These are phyloP conservation scores for Lizonia empirigonia DNA, from an alignment of 2,329 filamentous ascomycete genomes.

Conservation along the genomic window DNA sequence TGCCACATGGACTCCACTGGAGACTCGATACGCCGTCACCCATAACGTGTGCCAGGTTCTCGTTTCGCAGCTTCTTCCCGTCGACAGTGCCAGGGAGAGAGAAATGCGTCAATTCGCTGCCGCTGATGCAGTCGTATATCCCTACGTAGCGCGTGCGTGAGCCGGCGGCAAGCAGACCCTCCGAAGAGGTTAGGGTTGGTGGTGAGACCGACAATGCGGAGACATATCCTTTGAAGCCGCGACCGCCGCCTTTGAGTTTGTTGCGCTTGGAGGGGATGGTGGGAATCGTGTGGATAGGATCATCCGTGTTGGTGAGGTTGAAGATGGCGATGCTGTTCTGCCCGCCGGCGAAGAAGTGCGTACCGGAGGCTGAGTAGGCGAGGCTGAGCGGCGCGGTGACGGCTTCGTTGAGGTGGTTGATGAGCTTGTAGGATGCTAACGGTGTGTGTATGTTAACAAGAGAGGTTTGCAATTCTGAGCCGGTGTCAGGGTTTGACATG, in stretches of 20 bases:
- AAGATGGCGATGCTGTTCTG: slow-evolving; percentile 61
- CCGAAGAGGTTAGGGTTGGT: slow-evolving; percentile 36
- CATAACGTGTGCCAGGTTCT: slow-evolving; percentile 8
- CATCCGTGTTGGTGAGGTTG: slow-evolving; percentile 57
- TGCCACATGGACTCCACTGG: slow-evolving; percentile 62
- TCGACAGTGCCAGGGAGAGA: slow-evolving; percentile 42
- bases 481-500: not conserved
- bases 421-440: slow-evolving; percentile 60
- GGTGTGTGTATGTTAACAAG: slow-evolving; percentile 32
- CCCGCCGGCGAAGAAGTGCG: slow-evolving; percentile 63
- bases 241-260: slow-evolving; percentile 50
- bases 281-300: slow-evolving; percentile 49
- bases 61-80: slow-evolving; percentile 13
- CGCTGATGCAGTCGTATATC: slow-evolving; percentile 60
- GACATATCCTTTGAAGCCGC: slow-evolving; percentile 62
- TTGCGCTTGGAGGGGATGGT: slow-evolving; percentile 57
- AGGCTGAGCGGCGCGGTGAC: slow-evolving; percentile 62
- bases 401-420: slow-evolving; percentile 61
- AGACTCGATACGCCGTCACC: slow-evolving; percentile 63
- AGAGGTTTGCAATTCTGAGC: not conserved
- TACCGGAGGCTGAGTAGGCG: slow-evolving; percentile 56
- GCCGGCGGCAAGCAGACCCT: slow-evolving; percentile 61
- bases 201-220: slow-evolving; percentile 55
- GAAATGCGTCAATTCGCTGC: slow-evolving; percentile 59
- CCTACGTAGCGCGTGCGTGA: slow-evolving; percentile 62